These are phyloP conservation scores for Brassica rapa DNA, from an alignment of 345 rosid genomes.

Conservation along the genomic window DNA sequence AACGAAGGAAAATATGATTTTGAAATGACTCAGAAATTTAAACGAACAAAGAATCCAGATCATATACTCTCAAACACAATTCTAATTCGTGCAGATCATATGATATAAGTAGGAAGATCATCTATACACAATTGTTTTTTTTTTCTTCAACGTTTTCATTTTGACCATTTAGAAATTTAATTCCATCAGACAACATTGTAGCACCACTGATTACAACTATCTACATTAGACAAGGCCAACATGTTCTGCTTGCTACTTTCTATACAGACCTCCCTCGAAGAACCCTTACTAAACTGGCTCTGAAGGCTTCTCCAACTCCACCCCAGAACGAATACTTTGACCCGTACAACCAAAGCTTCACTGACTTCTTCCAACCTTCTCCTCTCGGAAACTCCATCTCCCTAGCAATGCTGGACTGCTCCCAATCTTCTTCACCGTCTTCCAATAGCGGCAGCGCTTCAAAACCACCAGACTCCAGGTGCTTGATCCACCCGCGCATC, in stretches of 20 bases:
- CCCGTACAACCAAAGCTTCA: conserved; percentile 52
- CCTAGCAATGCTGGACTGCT: conserved; percentile 40
- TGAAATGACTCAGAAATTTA: background rate
- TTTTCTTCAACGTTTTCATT: background rate
- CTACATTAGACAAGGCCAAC: conserved; percentile 15
- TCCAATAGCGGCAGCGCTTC: conserved; percentile 63
- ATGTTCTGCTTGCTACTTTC: conserved; percentile 16
- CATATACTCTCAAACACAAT: background rate
- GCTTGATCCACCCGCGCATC: conserved; percentile 81
- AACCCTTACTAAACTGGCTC: conserved; percentile 12
- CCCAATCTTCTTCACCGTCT: conserved; percentile 41
- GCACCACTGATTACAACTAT: conserved; percentile 25
- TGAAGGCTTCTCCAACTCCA: conserved; percentile 42
- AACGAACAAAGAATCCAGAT: background rate
- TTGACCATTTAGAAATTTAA: background rate
- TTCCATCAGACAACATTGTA: conserved; percentile 9
- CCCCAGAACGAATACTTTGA: conserved; percentile 58
- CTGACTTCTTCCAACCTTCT: conserved; percentile 58
- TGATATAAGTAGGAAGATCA: background rate
- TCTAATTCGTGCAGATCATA: background rate
- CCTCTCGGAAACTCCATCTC: conserved; percentile 75
- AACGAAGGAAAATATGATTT: background rate
- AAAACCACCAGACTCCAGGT: conserved; percentile 65
- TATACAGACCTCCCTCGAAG: conserved; percentile 24
- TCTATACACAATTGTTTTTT: background rate